These are phyloP conservation scores for Phylloporus rhodoxanthus DNA, from an alignment of 768 basidiomycete species.

Conservation along the genomic window DNA sequence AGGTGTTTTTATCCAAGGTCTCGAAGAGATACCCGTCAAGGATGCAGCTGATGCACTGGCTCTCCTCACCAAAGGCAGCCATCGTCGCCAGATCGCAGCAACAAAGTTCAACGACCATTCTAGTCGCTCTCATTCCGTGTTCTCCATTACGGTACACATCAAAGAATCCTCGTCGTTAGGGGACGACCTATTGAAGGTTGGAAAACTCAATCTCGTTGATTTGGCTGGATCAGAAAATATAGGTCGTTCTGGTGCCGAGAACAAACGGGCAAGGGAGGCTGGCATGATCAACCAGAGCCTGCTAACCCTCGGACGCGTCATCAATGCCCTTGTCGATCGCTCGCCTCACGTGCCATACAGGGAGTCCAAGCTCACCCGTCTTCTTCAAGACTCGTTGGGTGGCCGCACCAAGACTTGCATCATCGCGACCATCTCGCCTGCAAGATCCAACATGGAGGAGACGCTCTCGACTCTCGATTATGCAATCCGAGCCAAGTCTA, in stretches of 20 bases:
- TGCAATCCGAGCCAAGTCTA: slow-evolving; percentile 90
- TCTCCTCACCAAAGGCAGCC: slow-evolving; percentile 82
- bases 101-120: slow-evolving; percentile 98
- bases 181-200: slow-evolving; percentile 86
- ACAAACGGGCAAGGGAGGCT: slow-evolving; percentile 91
- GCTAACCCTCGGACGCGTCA: slow-evolving; percentile 93
- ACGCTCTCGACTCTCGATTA: slow-evolving; percentile 97
- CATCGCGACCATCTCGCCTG: slow-evolving; percentile 93
- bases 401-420: slow-evolving; percentile 97
- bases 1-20: slow-evolving; percentile 89
- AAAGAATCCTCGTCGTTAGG: slow-evolving; percentile 75
- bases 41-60: slow-evolving; percentile 77
- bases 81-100: slow-evolving; percentile 86
- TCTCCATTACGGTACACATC: slow-evolving; percentile 90
- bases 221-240: slow-evolving; percentile 97
- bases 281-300: slow-evolving; percentile 99
- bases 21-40: slow-evolving; percentile 85
- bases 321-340: slow-evolving; percentile 91
- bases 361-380: slow-evolving; percentile 94
- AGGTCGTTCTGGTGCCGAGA: slow-evolving; percentile 90
- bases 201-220: slow-evolving; percentile 96
- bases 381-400: slow-evolving; percentile 98
- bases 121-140: slow-evolving; percentile 95
- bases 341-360: slow-evolving; percentile 92
- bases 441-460: slow-evolving; percentile 91